These are phyloP conservation scores for Colletotrichum salicis DNA, from an alignment of 2,329 filamentous ascomycete genomes.

Conservation along the genomic window DNA sequence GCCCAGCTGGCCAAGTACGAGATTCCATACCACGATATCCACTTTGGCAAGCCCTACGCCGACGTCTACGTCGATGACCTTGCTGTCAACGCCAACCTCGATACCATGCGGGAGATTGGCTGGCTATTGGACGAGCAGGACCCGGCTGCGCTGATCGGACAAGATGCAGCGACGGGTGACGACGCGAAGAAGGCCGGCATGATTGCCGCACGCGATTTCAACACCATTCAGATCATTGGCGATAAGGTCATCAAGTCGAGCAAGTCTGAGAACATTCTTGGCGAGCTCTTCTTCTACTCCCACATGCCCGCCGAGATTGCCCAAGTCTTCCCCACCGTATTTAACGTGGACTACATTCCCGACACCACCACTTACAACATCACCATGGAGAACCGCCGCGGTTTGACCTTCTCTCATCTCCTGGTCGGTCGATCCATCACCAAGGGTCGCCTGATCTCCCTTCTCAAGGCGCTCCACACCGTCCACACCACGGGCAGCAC, in stretches of 20 bases:
- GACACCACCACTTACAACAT: conserved; percentile 42
- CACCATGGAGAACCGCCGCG: conserved; percentile 44
- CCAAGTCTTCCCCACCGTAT: conserved; percentile 40
- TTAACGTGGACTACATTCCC: conserved; percentile 41
- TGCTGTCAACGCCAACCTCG: conserved; percentile 43
- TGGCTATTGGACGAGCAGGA: conserved; percentile 43
- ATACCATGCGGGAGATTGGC: conserved; percentile 43
- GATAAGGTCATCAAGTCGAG: conserved; percentile 45
- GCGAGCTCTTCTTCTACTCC: conserved; percentile 47
- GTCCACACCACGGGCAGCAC: conserved; percentile 39
- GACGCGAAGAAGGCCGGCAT: conserved; percentile 41
- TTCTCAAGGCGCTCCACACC: conserved; percentile 41
- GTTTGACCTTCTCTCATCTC: conserved; percentile 43
- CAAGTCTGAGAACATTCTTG: conserved; percentile 44
- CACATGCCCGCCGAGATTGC: conserved; percentile 41
- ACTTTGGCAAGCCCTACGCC: conserved; percentile 45
- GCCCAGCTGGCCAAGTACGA: conserved; percentile 41
- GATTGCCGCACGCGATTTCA: conserved; percentile 45
- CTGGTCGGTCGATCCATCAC: conserved; percentile 46
- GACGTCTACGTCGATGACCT: conserved; percentile 45
- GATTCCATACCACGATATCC: conserved; percentile 44
- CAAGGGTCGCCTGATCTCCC: conserved; percentile 40
- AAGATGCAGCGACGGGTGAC: conserved; percentile 28
- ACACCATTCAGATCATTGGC: conserved; percentile 44
- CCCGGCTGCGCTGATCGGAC: conserved; percentile 32